phyloP scores from a whole-genome alignment of 331 rosid genomes.

The Quercus tomentella region DNA sequence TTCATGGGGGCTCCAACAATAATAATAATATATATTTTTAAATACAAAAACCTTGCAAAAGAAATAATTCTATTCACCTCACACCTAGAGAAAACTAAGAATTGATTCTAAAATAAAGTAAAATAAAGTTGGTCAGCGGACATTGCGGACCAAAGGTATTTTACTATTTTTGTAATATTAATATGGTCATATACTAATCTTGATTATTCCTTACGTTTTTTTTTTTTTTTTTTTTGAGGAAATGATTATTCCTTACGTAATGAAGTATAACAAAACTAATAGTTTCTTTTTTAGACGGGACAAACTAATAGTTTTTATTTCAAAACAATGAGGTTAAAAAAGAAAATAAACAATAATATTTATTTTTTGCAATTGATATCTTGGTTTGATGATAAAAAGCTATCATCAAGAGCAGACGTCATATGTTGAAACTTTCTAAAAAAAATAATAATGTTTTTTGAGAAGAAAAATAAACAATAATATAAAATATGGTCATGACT shows the following conservation, averaged over 20 bases:
- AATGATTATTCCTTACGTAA: neutral
- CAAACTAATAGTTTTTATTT: neutral
- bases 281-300: too few relatives aligned
- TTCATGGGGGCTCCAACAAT: neutral
- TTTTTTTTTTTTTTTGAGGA: too few relatives aligned
- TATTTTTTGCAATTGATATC: accelerated
- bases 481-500: too few relatives aligned
- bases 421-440: accelerated
- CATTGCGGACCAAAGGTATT: neutral
- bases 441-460: too few relatives aligned
- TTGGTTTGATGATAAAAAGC: accelerated
- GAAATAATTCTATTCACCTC: neutral
- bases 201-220: neutral
- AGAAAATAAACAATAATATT: neutral
- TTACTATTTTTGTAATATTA: too few relatives aligned
- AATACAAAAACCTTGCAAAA: neutral
- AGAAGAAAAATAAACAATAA: neutral
- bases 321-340: neutral
- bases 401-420: accelerated
- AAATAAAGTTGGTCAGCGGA: neutral
- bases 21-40: neutral
- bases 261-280: too few relatives aligned
- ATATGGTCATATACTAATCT: neutral
- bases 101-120: neutral
- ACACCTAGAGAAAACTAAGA: neutral